phyloP scores from a whole-genome alignment of 805 yeast species.

The Saturnispora dispora region DNA sequence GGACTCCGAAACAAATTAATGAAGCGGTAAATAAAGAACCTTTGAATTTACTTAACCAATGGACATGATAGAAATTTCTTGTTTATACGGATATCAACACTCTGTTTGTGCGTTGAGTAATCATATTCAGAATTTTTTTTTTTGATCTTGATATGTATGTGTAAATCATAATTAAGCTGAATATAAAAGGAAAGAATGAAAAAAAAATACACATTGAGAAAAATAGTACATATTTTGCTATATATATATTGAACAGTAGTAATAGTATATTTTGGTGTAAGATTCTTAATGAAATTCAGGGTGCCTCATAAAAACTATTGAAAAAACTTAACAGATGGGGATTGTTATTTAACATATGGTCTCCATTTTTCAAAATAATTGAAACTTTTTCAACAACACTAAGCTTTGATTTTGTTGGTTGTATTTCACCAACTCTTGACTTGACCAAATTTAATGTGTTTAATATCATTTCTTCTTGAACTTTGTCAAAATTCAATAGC shows the following conservation, averaged over 20 bases:
- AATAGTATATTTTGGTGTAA: neutral
- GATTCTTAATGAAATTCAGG: neutral
- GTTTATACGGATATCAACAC: too few species aligned
- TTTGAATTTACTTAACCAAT: conserved; percentile 6
- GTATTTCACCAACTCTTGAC: conserved; percentile 1
- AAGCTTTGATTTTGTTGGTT: conserved; percentile 5
- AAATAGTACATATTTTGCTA: neutral
- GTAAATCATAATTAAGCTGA: neutral
- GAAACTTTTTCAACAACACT: conserved; percentile 14
- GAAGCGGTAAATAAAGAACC: neutral
- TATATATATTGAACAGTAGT: neutral
- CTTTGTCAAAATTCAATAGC: conserved; percentile 11
- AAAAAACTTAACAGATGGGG: conserved; percentile 20
- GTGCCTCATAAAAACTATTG: conserved; percentile 15
- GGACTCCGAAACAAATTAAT: neutral
- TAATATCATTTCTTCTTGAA: conserved; percentile 5
- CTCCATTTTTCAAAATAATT: conserved; percentile 15
- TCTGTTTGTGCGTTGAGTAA: too few species aligned
- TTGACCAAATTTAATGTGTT: conserved; percentile 8
- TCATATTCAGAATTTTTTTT: neutral
- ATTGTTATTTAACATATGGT: conserved; percentile 13
- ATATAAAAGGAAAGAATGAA: neutral
- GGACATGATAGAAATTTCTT: too few species aligned
- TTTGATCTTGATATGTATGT: neutral
- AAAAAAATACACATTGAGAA: neutral